Evolutionary conservation across 139 green algal genomes (phyloP), one percentile per base, ranked within the genome.

Genomic region (Coelastrella sp.): DNA sequence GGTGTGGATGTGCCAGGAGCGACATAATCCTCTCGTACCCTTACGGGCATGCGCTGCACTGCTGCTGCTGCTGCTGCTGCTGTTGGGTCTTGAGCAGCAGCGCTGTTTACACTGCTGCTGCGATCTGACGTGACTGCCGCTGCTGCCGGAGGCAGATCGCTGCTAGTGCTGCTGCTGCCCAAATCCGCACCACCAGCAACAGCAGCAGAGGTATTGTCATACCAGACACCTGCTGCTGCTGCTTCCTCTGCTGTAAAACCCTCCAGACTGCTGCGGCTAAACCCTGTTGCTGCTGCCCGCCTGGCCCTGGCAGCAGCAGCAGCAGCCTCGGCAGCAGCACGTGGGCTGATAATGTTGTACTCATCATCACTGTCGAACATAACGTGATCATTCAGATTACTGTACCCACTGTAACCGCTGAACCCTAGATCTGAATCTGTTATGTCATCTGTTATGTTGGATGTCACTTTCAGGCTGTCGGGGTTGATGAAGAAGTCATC

Each of bases 401-500:
- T 13, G 7, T 68, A 17, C 78, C 17, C 78, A 56, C n/a, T 58
- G 32, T 47, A 58, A 86, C 8, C n/a, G 22, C 80, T 75, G 57
- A 54, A 61, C 64, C 81, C 81, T 87, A 47, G 23, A 32, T 65
- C 64, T 19, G 60, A 16, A 22, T 17, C 47, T 65, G 54, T 47
- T 47, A 47, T 47, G 32, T 47, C 32, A 47, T 47, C 32, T 47
- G 32, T 47, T 47, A 47, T 47, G 32, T 47, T 47, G 32, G 32
- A 47, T 47, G 32, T 47, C 32, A 47, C 32, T 47, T 47, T 78
- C 3, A 22, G 64, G 61, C 57, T 64, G 14, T 32, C 81, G 47
- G 81, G 81, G 81, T 58, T 77, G 76, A 61, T 73, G 83, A 88
- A 88, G 56, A 80, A 88, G 68, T 88, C 83, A 17, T 88, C 83